phyloP scores from a whole-genome alignment of 306 rosid species.

The Rubus parviflorus region DNA sequence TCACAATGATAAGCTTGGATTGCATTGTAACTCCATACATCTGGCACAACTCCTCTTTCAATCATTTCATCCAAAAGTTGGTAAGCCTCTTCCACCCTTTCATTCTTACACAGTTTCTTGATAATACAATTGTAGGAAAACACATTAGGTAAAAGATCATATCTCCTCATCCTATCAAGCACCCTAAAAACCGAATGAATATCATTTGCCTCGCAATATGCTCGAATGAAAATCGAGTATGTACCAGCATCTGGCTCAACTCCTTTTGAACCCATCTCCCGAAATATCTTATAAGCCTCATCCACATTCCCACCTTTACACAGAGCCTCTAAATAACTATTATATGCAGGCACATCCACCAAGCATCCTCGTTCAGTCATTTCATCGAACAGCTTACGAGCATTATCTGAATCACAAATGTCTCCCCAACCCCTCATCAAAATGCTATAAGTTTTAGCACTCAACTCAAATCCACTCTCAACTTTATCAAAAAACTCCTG shows the following conservation, averaged over 20 bases:
- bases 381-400: conserved; percentile 67
- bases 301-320: conserved; percentile 68
- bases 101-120: conserved; percentile 75
- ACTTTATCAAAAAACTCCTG: conserved; percentile 64
- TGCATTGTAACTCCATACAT: conserved; percentile 80
- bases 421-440: conserved; percentile 83
- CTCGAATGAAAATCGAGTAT: conserved; percentile 65
- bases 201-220: conserved; percentile 62
- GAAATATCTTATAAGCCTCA: conserved; percentile 58
- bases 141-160: conserved; percentile 59
- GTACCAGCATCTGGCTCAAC: conserved; percentile 68
- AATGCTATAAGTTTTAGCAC: conserved; percentile 64
- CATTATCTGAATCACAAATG: conserved; percentile 52
- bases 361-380: conserved; percentile 62
- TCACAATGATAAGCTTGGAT: conserved; percentile 86
- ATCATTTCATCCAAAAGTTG: conserved; percentile 81
- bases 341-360: conserved; percentile 69
- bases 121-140: conserved; percentile 74
- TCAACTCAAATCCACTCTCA: conserved; percentile 47
- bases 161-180: conserved; percentile 67
- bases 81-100: conserved; percentile 82
- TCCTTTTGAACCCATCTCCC: conserved; percentile 48
- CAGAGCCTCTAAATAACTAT: conserved; percentile 62
- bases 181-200: conserved; percentile 64
- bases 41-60: conserved; percentile 60